Base-by-base conservation (phyloP, 1,284 basidiomycete species). In the Fomitopsis palustris region DNA sequence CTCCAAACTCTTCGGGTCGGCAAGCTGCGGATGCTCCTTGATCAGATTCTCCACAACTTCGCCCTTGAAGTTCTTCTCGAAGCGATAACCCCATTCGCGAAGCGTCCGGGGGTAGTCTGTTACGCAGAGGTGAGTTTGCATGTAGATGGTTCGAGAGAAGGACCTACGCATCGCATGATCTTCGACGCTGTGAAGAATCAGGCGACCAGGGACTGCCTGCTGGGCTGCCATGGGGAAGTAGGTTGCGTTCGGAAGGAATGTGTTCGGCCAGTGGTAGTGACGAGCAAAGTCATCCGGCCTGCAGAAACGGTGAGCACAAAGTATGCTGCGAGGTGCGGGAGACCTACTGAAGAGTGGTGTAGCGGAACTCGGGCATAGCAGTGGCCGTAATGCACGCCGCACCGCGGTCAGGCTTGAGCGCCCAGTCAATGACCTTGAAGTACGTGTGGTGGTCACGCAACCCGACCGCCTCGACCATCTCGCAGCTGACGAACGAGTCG, bases 201-300 rank as follows among this genome's bases (percentile, higher is more conserved):
- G 87, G 54, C 82, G 78, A 21, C 86, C 85, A 59, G 86, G 80
- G 16, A 87, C 82, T 17, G 82, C 86, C 0, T 76, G 68, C 49
- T 87, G 80, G 9, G 84, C 83, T 33, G 81, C 82, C 51, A 83
- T 82, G 53, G 88, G 81, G 54, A 90, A 74, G 6, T 81, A 79
- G 1, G 88, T 89, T 14, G 92, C 87, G 53, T 87, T 89, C 0
- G 92, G 92, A 25, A 93, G 75, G 71, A 88, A 90, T 0, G 88
- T 89, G 64, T 94, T 93, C 6, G 93, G 92, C 88, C 93, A 95
- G 82, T 94, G 88, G 75, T 92, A 95, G 66, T 88, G 88, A 53
- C 88, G 83, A 80, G 92, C 92, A 72, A 93, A 93, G 72, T 93
- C 90, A 12, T 43, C 42, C 21, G 42, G 42, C 21, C 42, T 43